Percentiles rank a stretch among this genome's conserved stretches.
Evolutionary conservation across 345 rosid genomes (phyloP).

Genomic region (Psidium guajava): DNA sequence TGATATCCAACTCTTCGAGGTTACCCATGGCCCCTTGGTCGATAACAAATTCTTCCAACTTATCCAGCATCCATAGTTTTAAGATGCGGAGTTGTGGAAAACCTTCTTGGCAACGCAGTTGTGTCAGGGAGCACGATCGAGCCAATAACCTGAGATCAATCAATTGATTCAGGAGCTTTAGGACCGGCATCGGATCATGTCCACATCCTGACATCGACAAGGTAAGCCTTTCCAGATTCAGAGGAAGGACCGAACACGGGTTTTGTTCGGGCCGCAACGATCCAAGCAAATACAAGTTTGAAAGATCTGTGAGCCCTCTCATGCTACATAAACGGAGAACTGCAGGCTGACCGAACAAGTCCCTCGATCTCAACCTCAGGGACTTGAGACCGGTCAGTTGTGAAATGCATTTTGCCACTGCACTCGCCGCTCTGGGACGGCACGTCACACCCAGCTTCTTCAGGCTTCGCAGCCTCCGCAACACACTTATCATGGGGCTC

Average conservation of each 20-base stretch:
- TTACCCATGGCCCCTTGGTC: conserved; percentile 4
- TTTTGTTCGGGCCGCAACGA: background rate
- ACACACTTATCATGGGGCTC: background rate
- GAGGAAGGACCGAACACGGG: background rate
- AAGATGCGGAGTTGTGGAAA: conserved; percentile 16
- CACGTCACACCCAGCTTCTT: conserved; percentile 22
- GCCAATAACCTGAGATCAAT: conserved; percentile 18
- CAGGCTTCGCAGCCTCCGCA: background rate
- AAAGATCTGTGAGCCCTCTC: background rate
- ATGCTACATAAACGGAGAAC: background rate
- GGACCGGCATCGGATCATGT: conserved; percentile 12
- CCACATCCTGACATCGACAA: conserved; percentile 13
- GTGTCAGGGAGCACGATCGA: conserved; percentile 5
- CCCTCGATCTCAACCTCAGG: conserved; percentile 19
- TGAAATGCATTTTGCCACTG: conserved; percentile 1
- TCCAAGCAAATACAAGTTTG: conserved; percentile 24
- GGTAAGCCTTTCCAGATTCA: conserved; percentile 12
- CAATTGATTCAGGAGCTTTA: conserved; percentile 7
- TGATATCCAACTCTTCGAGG: conserved; percentile 20
- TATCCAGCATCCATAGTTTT: conserved; percentile 20
- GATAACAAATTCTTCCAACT: conserved; percentile 4
- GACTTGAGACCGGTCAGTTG: background rate
- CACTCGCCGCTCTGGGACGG: background rate
- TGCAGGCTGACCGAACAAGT: conserved; percentile 11
- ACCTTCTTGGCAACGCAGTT: conserved; percentile 1